phyloP scores from a whole-genome alignment of 495 filamentous ascomycete genomes.

The Lasiosphaeria miniovina region DNA sequence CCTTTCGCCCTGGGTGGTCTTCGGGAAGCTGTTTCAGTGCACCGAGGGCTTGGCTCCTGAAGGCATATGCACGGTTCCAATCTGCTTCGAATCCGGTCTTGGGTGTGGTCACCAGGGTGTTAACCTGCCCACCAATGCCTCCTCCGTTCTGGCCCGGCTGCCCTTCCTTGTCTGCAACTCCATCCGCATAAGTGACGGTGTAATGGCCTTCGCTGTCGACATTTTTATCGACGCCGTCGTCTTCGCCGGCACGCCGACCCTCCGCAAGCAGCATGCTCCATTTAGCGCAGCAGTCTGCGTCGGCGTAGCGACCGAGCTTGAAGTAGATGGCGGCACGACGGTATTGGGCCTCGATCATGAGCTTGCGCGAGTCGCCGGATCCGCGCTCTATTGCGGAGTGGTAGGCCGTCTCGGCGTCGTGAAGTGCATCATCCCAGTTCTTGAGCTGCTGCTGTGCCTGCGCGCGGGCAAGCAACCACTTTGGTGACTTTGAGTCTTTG shows the following conservation, averaged over 20 bases:
- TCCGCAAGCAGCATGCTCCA: slow-evolving; percentile 58
- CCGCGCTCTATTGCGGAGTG: slow-evolving; percentile 65
- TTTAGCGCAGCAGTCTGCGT: slow-evolving; percentile 70
- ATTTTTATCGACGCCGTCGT: slow-evolving; percentile 39
- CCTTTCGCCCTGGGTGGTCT: slow-evolving; percentile 55
- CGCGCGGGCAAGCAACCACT: slow-evolving; percentile 85
- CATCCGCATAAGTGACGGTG: slow-evolving; percentile 28
- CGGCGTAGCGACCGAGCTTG: slow-evolving; percentile 66
- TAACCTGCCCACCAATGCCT: background rate
- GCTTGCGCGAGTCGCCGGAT: slow-evolving; percentile 59
- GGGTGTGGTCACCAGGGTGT: background rate
- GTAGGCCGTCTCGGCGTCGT: slow-evolving; percentile 78
- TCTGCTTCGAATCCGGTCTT: slow-evolving; percentile 28
- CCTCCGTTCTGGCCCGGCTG: slow-evolving; percentile 25
- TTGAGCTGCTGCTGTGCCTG: slow-evolving; percentile 71
- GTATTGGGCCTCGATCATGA: slow-evolving; percentile 77
- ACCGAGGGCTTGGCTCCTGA: slow-evolving; percentile 41
- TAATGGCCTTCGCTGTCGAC: slow-evolving; percentile 42
- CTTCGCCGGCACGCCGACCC: slow-evolving; percentile 37
- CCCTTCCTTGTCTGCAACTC: slow-evolving; percentile 22
- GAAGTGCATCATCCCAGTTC: slow-evolving; percentile 56
- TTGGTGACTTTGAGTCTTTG: slow-evolving; percentile 60
- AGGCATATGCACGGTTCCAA: slow-evolving; percentile 38
- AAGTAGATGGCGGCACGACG: slow-evolving; percentile 73
- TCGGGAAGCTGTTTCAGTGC: slow-evolving; percentile 62